Base-by-base conservation (phyloP, 768 basidiomycete species). In the Naematelia aurantialba region DNA sequence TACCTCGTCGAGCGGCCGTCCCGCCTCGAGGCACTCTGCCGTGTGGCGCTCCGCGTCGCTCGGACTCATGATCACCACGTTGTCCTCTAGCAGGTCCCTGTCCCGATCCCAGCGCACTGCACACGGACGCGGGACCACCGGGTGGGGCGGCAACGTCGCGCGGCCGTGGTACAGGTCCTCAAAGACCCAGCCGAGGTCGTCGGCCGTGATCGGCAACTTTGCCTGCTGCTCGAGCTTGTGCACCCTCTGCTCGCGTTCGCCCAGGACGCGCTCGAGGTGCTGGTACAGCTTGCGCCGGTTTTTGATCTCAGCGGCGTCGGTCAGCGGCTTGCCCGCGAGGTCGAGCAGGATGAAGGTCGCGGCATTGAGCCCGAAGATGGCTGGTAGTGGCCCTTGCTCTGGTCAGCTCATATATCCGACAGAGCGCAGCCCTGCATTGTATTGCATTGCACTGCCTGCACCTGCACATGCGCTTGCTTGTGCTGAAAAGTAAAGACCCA, bases 291-390 rank as follows among this genome's bases (percentile, higher is more conserved):
- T 91, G 70, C 81, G 84, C 48, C 91, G 83, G 60, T 87, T 85
- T 76, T 92, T 93, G 66, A 92, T 85, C 4, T 91, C 85, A 1
- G 94, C 79, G 2, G 91, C 89, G 64, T 93, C 89, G 45, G 79
- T 74, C 53, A 96, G 87, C 0, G 89, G 87, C 70, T 89, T 89
- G 3, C 83, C 87, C 1, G 91, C 89, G 52, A 97, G 79, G 57
- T 87, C 87, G 74, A 89, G 89, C 4, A 93, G 79, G 58, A 99
- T 85, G 72, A 89, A 97, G 0, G 90, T 89, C 19, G 89, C 89
- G 39, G 87, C 86, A 65, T 94, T 83, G 61, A 98, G 82, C 14
- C 93, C 96, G 73, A 99, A 98, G 58, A 94, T 85, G 1, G 88
- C 84, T 0, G 92, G 93, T 5, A 96, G 78, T 0, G 92, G 89